phyloP scores from a whole-genome alignment of 352 stramenopile genomes.

The Pythium oligandrum region DNA sequence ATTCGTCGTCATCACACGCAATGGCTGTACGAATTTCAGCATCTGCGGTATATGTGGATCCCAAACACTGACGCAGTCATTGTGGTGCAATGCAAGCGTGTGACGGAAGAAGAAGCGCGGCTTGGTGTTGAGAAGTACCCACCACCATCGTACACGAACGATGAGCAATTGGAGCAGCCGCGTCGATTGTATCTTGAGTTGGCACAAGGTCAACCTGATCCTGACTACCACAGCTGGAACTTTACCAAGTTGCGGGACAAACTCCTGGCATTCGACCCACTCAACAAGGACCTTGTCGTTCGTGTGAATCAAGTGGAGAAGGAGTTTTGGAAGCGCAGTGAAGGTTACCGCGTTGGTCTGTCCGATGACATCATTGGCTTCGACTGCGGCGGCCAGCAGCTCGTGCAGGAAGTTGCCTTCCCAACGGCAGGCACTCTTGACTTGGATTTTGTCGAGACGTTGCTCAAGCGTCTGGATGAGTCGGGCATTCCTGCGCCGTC shows the following conservation, averaged over 20 bases:
- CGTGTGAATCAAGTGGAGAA: slow-evolving; percentile 94
- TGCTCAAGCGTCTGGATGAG: slow-evolving; percentile 91
- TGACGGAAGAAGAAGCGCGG: slow-evolving; percentile 35
- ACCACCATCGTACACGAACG: slow-evolving; percentile 35
- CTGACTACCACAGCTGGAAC: slow-evolving; percentile 69
- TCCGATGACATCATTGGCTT: slow-evolving; percentile 97
- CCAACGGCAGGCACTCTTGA: slow-evolving; percentile 78
- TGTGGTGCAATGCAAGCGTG: slow-evolving; percentile 87
- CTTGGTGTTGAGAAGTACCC: slow-evolving; percentile 36
- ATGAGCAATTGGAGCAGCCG: slow-evolving; percentile 72
- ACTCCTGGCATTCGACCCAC: slow-evolving; percentile 76
- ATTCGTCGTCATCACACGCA: slow-evolving; percentile 73
- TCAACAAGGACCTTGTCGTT: slow-evolving; percentile 91
- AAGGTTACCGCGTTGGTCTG: slow-evolving; percentile 88
- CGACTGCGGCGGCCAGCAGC: slow-evolving; percentile 98
- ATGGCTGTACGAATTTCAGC: slow-evolving; percentile 76
- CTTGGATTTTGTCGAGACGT: slow-evolving; percentile 91
- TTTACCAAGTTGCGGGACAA: slow-evolving; percentile 85
- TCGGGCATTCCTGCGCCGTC: slow-evolving; percentile 92
- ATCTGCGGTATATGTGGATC: slow-evolving; percentile 99
- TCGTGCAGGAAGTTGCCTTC: slow-evolving; percentile 97
- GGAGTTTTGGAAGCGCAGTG: slow-evolving; percentile 93
- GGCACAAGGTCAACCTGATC: slow-evolving; percentile 41
- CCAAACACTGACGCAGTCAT: slow-evolving; percentile 95
- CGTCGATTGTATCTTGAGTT: slow-evolving; percentile 79